Base-by-base conservation (phyloP, 2,329 filamentous ascomycete species). In the Pseudopyricularia cyperi region DNA sequence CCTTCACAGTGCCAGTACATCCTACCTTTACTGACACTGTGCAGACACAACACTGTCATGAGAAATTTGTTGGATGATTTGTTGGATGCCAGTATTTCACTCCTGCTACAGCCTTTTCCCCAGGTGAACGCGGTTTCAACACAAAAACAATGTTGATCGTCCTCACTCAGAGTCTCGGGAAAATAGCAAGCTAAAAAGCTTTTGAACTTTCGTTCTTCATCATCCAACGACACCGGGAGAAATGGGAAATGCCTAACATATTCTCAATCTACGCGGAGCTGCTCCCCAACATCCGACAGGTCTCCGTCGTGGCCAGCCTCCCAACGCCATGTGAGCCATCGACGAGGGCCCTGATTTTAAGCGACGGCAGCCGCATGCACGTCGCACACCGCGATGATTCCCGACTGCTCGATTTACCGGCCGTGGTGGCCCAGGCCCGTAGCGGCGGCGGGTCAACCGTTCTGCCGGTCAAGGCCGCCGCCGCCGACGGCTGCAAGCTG, bases 221-320 rank as follows among this genome's bases (percentile, higher is more conserved):
- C n/a, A n/a, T n/a, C n/a, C n/a, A n/a, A n/a, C n/a, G n/a, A n/a
- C n/a, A 12, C 8, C 15, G 24, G 19, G 14, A 24, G 11, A 19
- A 19, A 22, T 65, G 2, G 14, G 37, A 44, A 28, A 51, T 51
- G 50, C 2, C 39, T 19, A 39, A 51, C 30, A 44, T 35, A 22
- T 34, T 51, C 50, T 46, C 37, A 17, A 70, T 85, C 22, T 84
- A 85, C 60, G 80, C 81, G 5, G 82, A 86, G 65, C 71, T 84
- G 1, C 72, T 85, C 3, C 68, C 74, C 28, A 83, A 84, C 54
- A 82, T 86, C 57, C 72, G 76, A 42, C 80, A 83, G 61, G 70
- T 85, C 37, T 82, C 80, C 4, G 66, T 84, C 22, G 75, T 72
- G 50, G 77, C 72, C 7, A 70, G 72, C 3, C 65, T 83, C 1